These are phyloP conservation scores for Chaetomidium leptoderma DNA, from an alignment of 495 filamentous ascomycete genomes.

Conservation along the genomic window DNA sequence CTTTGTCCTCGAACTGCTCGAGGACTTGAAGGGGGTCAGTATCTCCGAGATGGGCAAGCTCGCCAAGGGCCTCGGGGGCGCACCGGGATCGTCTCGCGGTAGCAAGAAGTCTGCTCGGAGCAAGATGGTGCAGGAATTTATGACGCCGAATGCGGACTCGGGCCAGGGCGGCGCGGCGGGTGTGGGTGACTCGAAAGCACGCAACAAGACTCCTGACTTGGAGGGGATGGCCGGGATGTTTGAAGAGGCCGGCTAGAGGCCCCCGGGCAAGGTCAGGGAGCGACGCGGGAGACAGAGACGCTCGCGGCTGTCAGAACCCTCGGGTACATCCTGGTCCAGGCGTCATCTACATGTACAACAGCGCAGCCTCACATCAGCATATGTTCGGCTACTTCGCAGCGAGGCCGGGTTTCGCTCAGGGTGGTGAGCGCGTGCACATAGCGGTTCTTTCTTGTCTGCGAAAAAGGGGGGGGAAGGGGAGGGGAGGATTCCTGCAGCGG, in stretches of 20 bases:
- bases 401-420: background rate
- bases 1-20: slow-evolving; percentile 78
- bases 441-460: background rate
- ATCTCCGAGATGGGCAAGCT: slow-evolving; percentile 92
- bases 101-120: slow-evolving; percentile 40
- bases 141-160: slow-evolving; percentile 33
- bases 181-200: slow-evolving; percentile 14
- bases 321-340: background rate
- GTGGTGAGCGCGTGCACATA: background rate
- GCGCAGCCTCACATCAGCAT: background rate
- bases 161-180: slow-evolving; percentile 1
- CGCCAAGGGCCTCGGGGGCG: slow-evolving; percentile 36
- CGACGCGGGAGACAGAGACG: background rate
- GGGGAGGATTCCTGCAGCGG: background rate
- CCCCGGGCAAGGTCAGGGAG: background rate
- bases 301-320: background rate
- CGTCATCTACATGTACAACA: background rate
- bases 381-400: background rate
- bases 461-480: background rate
- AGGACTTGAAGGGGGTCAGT: slow-evolving; percentile 79
- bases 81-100: slow-evolving; percentile 4
- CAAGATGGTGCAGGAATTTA: slow-evolving; percentile 56
- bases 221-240: slow-evolving; percentile 46
- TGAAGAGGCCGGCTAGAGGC: slow-evolving; percentile 25
- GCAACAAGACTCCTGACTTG: slow-evolving; percentile 35